Conservation (phyloP, 1,284 basidiomycete genomes). For the Ganoderma multipileum region DNA sequence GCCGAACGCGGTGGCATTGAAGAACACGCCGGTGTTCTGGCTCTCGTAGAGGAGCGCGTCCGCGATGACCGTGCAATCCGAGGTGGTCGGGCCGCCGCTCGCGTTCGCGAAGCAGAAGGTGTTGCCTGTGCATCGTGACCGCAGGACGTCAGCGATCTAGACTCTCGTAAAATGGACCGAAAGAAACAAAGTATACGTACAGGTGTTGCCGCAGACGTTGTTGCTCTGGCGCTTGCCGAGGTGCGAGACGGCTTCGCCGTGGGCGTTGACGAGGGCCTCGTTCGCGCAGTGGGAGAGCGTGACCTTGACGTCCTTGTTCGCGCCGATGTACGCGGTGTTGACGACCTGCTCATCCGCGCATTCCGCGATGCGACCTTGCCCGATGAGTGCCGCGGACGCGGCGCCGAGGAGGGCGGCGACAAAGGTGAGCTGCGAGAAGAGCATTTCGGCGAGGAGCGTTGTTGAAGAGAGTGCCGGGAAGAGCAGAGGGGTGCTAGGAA, state of each 20-base stretch:
- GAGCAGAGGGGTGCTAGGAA: neutral
- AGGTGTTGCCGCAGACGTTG: conserved; percentile 48
- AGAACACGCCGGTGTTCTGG: conserved; percentile 48
- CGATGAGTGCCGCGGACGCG: conserved; percentile 4
- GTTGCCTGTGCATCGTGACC: neutral
- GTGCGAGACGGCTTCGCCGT: conserved; percentile 14
- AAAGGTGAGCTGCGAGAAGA: neutral
- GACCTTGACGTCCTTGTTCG: conserved; percentile 44
- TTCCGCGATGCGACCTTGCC: neutral
- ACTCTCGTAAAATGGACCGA: too few species aligned
- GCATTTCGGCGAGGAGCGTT: neutral
- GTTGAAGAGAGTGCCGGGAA: neutral
- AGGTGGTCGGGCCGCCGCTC: conserved; percentile 40
- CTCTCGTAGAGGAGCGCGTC: conserved; percentile 53
- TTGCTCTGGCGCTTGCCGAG: conserved; percentile 34
- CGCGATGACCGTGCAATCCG: conserved; percentile 54
- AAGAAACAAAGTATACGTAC: conserved; percentile 30
- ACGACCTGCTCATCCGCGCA: conserved; percentile 31
- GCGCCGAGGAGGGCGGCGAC: conserved; percentile 5
- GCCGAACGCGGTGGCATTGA: conserved; percentile 16
- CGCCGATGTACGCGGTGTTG: conserved; percentile 42
- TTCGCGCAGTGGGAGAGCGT: conserved; percentile 40
- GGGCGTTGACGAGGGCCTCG: conserved; percentile 12
- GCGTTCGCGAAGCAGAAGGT: neutral
- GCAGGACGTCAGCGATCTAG: too few species aligned